Conservation (phyloP, 1,284 basidiomycete species). For the Cryptococcus amylolentus region DNA sequence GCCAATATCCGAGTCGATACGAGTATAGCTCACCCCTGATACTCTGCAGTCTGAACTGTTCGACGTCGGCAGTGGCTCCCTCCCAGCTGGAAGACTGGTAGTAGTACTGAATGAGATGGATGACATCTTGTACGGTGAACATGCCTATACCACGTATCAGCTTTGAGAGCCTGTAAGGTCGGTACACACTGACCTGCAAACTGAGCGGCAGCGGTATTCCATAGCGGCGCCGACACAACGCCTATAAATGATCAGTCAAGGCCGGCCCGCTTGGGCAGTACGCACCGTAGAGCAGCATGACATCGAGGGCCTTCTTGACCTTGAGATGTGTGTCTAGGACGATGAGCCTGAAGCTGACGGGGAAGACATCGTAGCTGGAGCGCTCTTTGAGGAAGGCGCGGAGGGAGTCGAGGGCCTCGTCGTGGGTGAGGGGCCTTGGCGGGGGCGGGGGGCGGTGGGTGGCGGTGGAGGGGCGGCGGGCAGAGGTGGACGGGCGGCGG, state of each 20-base stretch:
- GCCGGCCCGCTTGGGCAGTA: constrained; percentile 6
- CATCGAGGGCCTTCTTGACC: constrained; percentile 87
- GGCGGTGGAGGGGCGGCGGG: constrained; percentile 38
- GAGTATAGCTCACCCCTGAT: constrained; percentile 64
- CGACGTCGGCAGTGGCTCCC: constrained; percentile 83
- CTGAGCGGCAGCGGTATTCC: constrained; percentile 84
- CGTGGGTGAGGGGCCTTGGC: constrained; percentile 53
- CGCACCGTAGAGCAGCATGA: constrained; percentile 79
- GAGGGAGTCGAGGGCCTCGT: constrained; percentile 71
- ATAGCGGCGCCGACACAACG: constrained; percentile 97
- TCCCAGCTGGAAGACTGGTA: constrained; percentile 82
- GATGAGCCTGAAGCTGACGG: constrained; percentile 92
- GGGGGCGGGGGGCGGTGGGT: constrained; percentile 36
- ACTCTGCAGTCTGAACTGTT: constrained; percentile 85
- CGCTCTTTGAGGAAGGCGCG: constrained; percentile 78
- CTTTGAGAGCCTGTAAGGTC: neutral
- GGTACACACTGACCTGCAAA: constrained; percentile 59
- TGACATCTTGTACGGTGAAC: constrained; percentile 93
- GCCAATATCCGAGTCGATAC: neutral
- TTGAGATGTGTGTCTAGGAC: constrained; percentile 92
- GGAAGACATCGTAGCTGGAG: constrained; percentile 91
- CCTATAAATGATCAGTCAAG: constrained; percentile 54
- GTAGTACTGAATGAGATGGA: constrained; percentile 95
- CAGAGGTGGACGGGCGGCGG: constrained; percentile 1
- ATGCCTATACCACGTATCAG: constrained; percentile 59